Percentiles rank a stretch among this genome's conserved stretches.
These are phyloP conservation scores for Beauveria bassiana DNA, from an alignment of 2,329 filamentous ascomycete species.

Conservation along the genomic window DNA sequence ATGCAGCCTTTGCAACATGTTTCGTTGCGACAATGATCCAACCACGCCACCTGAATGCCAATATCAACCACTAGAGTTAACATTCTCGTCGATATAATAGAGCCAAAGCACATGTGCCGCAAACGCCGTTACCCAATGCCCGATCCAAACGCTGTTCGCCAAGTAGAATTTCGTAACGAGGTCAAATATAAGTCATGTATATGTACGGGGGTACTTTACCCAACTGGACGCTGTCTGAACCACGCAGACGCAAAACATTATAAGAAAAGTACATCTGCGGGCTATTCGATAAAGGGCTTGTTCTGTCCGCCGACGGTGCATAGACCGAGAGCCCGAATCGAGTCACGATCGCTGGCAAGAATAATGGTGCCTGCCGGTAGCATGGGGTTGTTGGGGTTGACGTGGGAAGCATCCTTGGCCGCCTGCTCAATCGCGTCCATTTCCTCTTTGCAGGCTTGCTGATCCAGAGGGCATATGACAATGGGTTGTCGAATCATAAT, in stretches of 20 bases:
- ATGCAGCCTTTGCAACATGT: neutral
- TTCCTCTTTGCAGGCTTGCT: conserved; percentile 93
- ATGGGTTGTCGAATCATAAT: conserved; percentile 87
- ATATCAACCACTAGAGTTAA: neutral
- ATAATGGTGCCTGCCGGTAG: conserved; percentile 81
- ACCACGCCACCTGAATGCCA: neutral
- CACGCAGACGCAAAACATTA: neutral
- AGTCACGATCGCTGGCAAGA: conserved; percentile 63
- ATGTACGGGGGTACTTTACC: neutral
- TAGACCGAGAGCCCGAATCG: conserved; percentile 53
- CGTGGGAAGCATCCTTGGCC: conserved; percentile 81
- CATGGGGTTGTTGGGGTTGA: conserved; percentile 86
- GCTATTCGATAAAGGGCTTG: conserved; percentile 57
- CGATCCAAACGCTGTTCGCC: conserved; percentile 5
- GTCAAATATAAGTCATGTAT: neutral
- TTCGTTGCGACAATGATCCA: neutral
- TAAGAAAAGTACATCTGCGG: neutral
- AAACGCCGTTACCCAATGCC: conserved; percentile 8
- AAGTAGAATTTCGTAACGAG: conserved; percentile 1
- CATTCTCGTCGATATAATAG: neutral
- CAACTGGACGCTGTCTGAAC: conserved; percentile 5
- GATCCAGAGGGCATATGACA: conserved; percentile 90
- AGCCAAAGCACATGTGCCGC: neutral
- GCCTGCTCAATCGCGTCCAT: conserved; percentile 98
- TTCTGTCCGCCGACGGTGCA: conserved; percentile 57